Evolutionary conservation across 257 asterid species (phyloP).

Genomic region (Striga asiatica): DNA sequence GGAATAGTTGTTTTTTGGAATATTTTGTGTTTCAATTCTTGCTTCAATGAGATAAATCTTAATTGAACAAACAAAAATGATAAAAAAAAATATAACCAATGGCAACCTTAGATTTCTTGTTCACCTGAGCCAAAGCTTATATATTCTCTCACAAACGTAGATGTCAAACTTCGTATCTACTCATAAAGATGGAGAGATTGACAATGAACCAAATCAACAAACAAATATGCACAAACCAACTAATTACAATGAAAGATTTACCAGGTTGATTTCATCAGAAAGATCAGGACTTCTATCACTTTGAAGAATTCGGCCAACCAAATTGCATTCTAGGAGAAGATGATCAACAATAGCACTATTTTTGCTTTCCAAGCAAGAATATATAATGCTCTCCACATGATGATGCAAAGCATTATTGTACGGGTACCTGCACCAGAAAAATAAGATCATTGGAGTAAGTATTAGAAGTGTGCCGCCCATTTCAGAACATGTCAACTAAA

Average conservation of each 20-base stretch:
- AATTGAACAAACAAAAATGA: too few species aligned
- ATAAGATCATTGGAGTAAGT: constrained; percentile 7
- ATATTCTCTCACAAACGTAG: constrained; percentile 3
- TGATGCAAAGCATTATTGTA: constrained; percentile 89
- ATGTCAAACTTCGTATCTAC: not conserved
- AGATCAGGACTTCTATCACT: constrained; percentile 50
- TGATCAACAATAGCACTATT: constrained; percentile 44
- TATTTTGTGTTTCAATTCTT: too few species aligned
- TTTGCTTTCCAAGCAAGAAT: constrained; percentile 78
- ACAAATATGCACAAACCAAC: too few species aligned
- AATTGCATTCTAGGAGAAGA: constrained; percentile 59
- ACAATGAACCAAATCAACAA: not conserved
- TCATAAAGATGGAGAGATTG: constrained; percentile 6
- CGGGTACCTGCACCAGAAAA: constrained; percentile 52
- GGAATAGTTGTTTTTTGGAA: too few species aligned
- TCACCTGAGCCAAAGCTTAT: not conserved
- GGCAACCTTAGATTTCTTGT: not conserved
- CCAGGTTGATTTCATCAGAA: constrained; percentile 49
- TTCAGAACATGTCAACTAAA: too few species aligned
- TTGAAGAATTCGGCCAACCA: constrained; percentile 63
- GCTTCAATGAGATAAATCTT: too few species aligned
- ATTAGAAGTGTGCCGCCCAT: constrained; percentile 1
- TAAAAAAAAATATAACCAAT: too few species aligned
- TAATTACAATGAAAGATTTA: constrained; percentile 12
- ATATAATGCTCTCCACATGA: constrained; percentile 85